Conservation (phyloP, 2,329 filamentous ascomycete species). For the Cadophora luteo-olivacea region DNA sequence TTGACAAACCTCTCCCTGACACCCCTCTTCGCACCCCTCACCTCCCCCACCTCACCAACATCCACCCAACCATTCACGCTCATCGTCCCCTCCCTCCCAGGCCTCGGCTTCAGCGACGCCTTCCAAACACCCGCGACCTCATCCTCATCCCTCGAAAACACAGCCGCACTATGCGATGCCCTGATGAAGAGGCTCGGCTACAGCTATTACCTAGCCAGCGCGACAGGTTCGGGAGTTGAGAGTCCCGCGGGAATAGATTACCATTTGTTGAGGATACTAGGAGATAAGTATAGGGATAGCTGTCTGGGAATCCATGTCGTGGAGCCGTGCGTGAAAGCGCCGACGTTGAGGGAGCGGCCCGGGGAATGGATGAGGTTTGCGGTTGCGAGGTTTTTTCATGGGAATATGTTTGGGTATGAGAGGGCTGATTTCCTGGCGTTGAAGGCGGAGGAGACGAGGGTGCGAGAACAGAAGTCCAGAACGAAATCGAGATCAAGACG, state of each 20-base stretch:
- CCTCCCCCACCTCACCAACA: conserved; percentile 56
- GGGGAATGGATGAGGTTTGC: conserved; percentile 62
- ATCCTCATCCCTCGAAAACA: conserved; percentile 51
- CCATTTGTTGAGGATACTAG: conserved; percentile 55
- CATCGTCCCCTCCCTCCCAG: conserved; percentile 70
- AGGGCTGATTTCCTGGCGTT: conserved; percentile 57
- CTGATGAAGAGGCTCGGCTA: conserved; percentile 69
- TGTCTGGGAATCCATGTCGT: conserved; percentile 68
- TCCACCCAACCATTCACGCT: conserved; percentile 64
- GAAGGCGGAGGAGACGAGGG: not conserved
- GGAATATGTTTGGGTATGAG: conserved; percentile 61
- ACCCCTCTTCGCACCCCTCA: conserved; percentile 61
- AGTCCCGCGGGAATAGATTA: conserved; percentile 59
- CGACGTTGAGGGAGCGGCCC: conserved; percentile 52
- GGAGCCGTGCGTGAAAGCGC: conserved; percentile 59
- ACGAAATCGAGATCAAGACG: not conserved
- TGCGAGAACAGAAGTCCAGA: not conserved
- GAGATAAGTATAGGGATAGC: conserved; percentile 52
- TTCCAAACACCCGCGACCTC: conserved; percentile 45
- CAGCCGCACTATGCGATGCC: conserved; percentile 60
- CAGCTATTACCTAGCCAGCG: conserved; percentile 61
- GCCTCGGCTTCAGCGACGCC: conserved; percentile 71
- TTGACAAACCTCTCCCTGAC: conserved; percentile 66
- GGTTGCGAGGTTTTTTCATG: conserved; percentile 56
- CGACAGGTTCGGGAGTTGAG: conserved; percentile 54